phyloP scores from a whole-genome alignment of 345 rosid genomes.

The Raphanus raphanistrum region DNA sequence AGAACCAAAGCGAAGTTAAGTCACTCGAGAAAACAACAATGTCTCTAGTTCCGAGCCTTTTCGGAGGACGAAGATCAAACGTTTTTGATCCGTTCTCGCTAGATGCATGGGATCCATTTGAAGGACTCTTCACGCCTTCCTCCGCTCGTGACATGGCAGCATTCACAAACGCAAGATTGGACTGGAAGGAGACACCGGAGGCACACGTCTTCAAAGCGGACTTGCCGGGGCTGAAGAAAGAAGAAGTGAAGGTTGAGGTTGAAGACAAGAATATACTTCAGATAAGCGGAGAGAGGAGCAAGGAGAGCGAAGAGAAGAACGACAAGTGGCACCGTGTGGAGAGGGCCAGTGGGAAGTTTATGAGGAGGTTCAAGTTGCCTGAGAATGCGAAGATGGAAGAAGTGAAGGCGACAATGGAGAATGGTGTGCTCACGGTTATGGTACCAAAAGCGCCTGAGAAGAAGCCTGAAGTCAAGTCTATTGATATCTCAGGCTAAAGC shows the following conservation, averaged over 20 bases:
- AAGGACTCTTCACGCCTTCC: slow-evolving; percentile 1
- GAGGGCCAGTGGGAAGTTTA: slow-evolving; percentile 31
- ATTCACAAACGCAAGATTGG: slow-evolving; percentile 29
- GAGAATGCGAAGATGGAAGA: slow-evolving; percentile 38
- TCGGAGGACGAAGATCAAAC: slow-evolving; percentile 24
- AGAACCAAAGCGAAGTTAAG: not conserved
- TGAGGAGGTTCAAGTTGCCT: slow-evolving; percentile 37
- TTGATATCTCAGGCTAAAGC: slow-evolving; percentile 33
- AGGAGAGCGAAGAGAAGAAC: slow-evolving; percentile 37
- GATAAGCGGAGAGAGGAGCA: slow-evolving; percentile 41
- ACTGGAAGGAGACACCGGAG: slow-evolving; percentile 41
- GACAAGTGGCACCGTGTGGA: slow-evolving; percentile 43
- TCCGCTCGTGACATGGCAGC: slow-evolving; percentile 19
- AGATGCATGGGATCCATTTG: slow-evolving; percentile 33
- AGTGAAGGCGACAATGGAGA: slow-evolving; percentile 40
- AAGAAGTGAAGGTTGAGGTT: slow-evolving; percentile 42
- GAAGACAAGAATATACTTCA: slow-evolving; percentile 34
- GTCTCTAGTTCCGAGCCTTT: slow-evolving; percentile 1
- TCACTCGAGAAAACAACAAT: not conserved
- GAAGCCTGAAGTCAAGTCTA: slow-evolving; percentile 22
- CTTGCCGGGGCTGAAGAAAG: slow-evolving; percentile 37
- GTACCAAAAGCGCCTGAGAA: slow-evolving; percentile 32
- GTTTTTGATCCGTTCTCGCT: slow-evolving; percentile 32
- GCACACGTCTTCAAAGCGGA: slow-evolving; percentile 41
- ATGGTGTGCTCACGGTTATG: slow-evolving; percentile 24